Evolutionary conservation across 352 stramenopile species (phyloP), one percentile per base, ranked within the genome.

Genomic region (Phytophthora palmivora): DNA sequence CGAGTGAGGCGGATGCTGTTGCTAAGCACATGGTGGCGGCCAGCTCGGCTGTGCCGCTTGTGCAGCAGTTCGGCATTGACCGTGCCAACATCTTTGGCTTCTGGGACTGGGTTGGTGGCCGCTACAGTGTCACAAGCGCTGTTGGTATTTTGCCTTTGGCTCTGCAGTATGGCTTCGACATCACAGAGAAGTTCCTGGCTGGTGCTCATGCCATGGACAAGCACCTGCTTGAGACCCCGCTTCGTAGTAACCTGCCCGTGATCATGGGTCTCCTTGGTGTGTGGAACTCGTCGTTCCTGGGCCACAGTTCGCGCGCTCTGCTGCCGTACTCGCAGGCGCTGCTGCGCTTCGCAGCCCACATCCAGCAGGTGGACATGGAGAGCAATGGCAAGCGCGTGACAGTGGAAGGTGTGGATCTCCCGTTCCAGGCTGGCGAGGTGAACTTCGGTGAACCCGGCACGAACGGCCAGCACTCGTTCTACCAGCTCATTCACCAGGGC

Each of bases 311-410:
- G 38, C 82, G 94, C 39, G 95, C 91, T 14, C 67, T 99, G 58
- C 81, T 99, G 57, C 89, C 89, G 53, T 97, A 98, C 79, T 91
- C 89, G 18, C 92, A 99, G 77, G 91, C 96, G 33, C 82, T 99
- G 37, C 70, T 97, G 42, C 89, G 91, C 55, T 99, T 99, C 73
- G 87, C 98, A 12, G 94, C 96, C 2, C 93, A 99, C 79, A 98
- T 99, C 67, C 97, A 99, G 81, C 94, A 98, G 72, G 94, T 99
- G 30, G 97, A 99, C 78, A 99, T 99, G 97, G 97, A 99, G 79
- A 97, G 81, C 74, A 99, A 99, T 78, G 97, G 97, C 36, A 99
- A 99, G 90, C 84, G 96, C 41, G 97, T 99, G 48, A 93, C 83
- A 5, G 70, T 98, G 37, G 96, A 99, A 70, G 97, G 98, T 28